Base-by-base conservation (phyloP, 441 rosid species). In the Pelargonium myrrhifolium region DNA sequence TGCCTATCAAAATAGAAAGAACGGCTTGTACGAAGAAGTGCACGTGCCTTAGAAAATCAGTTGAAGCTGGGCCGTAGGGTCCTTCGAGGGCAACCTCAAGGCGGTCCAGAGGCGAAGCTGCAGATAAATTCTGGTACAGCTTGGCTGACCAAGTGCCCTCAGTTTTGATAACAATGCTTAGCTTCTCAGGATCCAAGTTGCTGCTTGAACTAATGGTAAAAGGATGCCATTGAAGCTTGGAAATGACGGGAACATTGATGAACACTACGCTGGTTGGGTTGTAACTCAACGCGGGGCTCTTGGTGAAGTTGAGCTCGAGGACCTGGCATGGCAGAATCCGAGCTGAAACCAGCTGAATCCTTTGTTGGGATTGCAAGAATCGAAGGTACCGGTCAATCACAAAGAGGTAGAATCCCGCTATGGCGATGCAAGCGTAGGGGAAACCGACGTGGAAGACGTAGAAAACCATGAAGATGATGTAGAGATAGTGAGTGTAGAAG, bases 371-470 rank as follows among this genome's bases (percentile, higher is more conserved):
- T 76, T 87, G 93, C 14, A 87, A 69, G 81, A 85, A 80, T 70
- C 93, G 71, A 4, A 87, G 74, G 75, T 68, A 85, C 62, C 93
- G 90, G 56, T 87, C 90, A 35, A 87, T 77, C n/a, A 85, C 12
- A 80, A 87, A 87, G 72, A 87, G 86, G 79, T 79, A 85, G 75
- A 87, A 85, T 4, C 85, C 83, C 4, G 90, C 88, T 64, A 87
- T 80, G 70, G 82, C 70, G 0, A 78, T 80, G 77, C 73, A 73
- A 6, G 87, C 6, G 68, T 65, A 84, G 18, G 59, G 17, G 64
- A 84, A 71, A 74, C 93, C 93, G 15, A 87, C 87, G 60, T 87
- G 93, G 55, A 84, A 74, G 61, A 85, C 45, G 77, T 82, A 85
- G 81, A 87, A 87, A 67, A 87, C 9, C 72, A 85, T 63, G 65